Base-by-base conservation (phyloP, 345 rosid genomes). In the Eucalyptus grandis region DNA sequence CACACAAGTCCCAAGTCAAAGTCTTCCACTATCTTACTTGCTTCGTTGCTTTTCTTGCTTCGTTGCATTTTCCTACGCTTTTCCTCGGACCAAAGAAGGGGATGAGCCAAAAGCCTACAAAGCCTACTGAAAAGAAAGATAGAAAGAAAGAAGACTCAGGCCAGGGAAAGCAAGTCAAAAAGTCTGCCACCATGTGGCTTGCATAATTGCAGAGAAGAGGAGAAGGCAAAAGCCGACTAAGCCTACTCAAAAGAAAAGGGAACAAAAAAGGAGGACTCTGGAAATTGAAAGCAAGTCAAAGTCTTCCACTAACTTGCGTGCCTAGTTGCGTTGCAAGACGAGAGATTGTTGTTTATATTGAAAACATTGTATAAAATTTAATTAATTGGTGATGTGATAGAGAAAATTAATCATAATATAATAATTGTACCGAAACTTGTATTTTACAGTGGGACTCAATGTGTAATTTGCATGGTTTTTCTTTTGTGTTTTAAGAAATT, bases 301-400 rank as follows among this genome's bases (percentile, higher is more conserved):
- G 49, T 58, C 65, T 24, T 58, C 65, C 30, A 4, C 65, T 13
- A 5, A 5, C 14, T 6, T 11, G 67, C 31, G 2, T 11, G 65
- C 0, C 12, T 24, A 58, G 2, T 26, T 24, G 14, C 30, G 3
- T 58, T 1, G n/a, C 7, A 30, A 26, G 65, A 11, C 14, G 30
- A 11, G n/a, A 22, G 30, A 56, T 12, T 9, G 1, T 9, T 56
- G 26, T 56, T 9, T 9, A 56, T 56, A 10, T 22, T 9, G 30
- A 22, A 56, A 22, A 24, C 1, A 2, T 10, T 9, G 6, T 60
- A 0, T 12, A 26, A 60, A 60, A 6, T 0, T 26, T 11, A 0
- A 26, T 26, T 56, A 0, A 58, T 58, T 24, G 1, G 13, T 56
- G 14, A 58, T 60, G n/a, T 26, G 31, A 26, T 3, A 0, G 31